These are phyloP conservation scores for Penicillium daleae DNA, from an alignment of 495 filamentous ascomycete genomes.

Conservation along the genomic window DNA sequence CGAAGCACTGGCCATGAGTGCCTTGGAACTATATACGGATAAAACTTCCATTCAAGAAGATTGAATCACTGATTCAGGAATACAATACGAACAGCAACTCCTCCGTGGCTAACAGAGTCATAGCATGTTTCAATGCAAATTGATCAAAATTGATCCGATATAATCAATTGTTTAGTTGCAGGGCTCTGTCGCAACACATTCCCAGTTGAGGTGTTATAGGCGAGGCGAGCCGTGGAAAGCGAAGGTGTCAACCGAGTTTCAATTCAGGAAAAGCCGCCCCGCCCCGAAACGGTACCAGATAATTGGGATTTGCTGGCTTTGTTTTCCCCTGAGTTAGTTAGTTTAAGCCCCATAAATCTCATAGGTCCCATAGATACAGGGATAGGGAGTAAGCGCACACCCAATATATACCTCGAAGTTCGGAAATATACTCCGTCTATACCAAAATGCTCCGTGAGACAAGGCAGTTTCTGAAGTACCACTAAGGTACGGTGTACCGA, in stretches of 20 bases:
- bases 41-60: not conserved
- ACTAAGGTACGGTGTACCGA: not conserved
- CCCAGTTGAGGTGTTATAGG: not conserved
- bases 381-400: not conserved
- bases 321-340: not conserved
- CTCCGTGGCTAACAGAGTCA: not conserved
- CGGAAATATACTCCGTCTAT: not conserved
- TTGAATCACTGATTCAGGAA: not conserved
- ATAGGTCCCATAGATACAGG: not conserved
- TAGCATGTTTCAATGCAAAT: not conserved
- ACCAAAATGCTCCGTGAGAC: not conserved
- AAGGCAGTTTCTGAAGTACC: not conserved
- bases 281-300: conserved; percentile 1
- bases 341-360: not conserved
- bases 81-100: not conserved
- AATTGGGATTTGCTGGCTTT: not conserved
- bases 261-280: conserved; percentile 1
- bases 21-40: conserved; percentile 13
- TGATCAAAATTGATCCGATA: not conserved
- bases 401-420: not conserved
- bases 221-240: conserved; percentile 11
- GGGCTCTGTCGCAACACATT: conserved; percentile 1
- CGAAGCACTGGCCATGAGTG: conserved; percentile 17
- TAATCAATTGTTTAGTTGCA: not conserved
- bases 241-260: conserved; percentile 19